Base-by-base conservation (phyloP, 106 monocot genomes). In the Dendrobium catenatum region DNA sequence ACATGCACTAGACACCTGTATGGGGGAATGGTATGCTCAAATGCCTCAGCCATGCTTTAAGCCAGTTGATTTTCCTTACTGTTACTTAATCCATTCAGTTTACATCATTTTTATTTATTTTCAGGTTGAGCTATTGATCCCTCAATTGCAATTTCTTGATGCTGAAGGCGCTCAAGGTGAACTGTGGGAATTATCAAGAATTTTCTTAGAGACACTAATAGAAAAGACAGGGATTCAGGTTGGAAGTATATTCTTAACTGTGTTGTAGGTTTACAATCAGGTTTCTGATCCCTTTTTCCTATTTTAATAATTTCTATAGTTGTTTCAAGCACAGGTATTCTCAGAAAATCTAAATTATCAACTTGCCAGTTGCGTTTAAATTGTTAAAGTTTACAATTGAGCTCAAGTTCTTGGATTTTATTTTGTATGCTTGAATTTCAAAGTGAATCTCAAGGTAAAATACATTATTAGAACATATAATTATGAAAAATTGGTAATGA, bases 151-250 rank as follows among this genome's bases (percentile, higher is more conserved):
- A 83, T 94, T 93, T 84, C 94, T 98, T 46, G 95, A 98, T 77
- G 83, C 82, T 64, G 94, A 94, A 87, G 97, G 97, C n/a, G 97
- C 97, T 66, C 94, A 98, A 82, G 92, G 82, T 73, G 97, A 93
- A 68, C 51, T 98, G 73, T 98, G 97, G 94, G 86, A 85, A 55
- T 84, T 93, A 49, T 90, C 97, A 46, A 92, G 89, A 85, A 85
- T 98, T 55, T 98, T 94, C 79, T 27, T 98, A 80, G 97, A 98
- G 37, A 80, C 94, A 37, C 70, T 98, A 56, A 85, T 89, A 22
- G 83, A 93, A 75, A 89, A 86, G 78, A 79, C 87, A 59, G 90
- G 94, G 47, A 72, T 73, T 72, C 92, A 91, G 97, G 97, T 98
- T 74, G 80, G 75, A 44, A 56, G 7, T 74, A 19, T 44, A 43